Base-by-base conservation (phyloP, 2,329 filamentous ascomycete species). In the Thielaviopsis musarum region DNA sequence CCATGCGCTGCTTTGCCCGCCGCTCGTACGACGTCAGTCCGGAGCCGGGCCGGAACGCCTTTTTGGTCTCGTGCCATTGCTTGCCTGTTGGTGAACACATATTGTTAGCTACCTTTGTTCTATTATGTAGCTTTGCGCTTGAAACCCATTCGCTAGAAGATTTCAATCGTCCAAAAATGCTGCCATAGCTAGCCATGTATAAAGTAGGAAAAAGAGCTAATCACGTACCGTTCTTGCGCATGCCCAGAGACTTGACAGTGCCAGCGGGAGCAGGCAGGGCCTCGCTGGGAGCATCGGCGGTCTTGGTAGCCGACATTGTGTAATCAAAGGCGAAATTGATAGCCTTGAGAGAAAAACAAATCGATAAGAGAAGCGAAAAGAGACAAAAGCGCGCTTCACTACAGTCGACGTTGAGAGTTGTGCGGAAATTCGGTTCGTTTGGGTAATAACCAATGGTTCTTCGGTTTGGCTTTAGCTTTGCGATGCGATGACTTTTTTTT, bases 61-160 rank as follows among this genome's bases (percentile, higher is more conserved):
- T 87, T 70, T 90, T 91, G 28, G 80, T 77, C 58, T 79, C 76
- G 70, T 94, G 90, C 93, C 93, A 98, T 75, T 95, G 88, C 75
- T 97, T 96, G 69, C 93, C 93, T 95, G 68, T 52, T 38, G 5
- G 3, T 1, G 24, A 26, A 30, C 2, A 34, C 10, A 10, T 7
- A 7, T 34, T 6, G 38, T 45, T 45, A 45, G 38, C 53, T 19
- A 51, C 24, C 6, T 26, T 26, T 12, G 19, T 6, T 17, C 34
- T 30, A n/a, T n/a, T 28, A 7, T 28, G 26, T 28, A 7, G 26
- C 30, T 34, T 34, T 34, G 30, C 10, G 30, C 30, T 7, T 28
- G 26, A 3, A 28, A 7, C 26, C 4, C 26, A 28, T 3, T 28
- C 26, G 26, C 26, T 28, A 53, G 7, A 7, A 3, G 26, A 28